Conservation (phyloP, 768 basidiomycete species). For the Serendipita vermifera region DNA sequence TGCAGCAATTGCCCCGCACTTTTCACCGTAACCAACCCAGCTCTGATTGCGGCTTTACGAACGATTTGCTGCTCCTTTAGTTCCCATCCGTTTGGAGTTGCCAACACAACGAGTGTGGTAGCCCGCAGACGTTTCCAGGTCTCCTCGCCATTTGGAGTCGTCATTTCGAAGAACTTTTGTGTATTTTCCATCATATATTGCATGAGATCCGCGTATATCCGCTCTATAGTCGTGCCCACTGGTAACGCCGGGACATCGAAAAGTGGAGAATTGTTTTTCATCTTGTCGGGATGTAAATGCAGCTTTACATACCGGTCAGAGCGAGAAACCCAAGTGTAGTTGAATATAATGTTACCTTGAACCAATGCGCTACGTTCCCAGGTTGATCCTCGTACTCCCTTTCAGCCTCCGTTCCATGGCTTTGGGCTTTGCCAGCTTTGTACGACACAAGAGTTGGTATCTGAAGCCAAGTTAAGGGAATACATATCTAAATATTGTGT, state of each 20-base stretch:
- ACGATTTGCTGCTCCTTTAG: conserved; percentile 33
- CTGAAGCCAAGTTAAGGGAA: background rate
- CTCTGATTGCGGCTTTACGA: conserved; percentile 31
- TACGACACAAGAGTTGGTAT: background rate
- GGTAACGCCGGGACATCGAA: conserved; percentile 33
- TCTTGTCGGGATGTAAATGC: conserved; percentile 1
- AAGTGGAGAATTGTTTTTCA: background rate
- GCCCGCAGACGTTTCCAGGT: conserved; percentile 4
- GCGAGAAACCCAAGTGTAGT: no score
- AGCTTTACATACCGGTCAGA: no score
- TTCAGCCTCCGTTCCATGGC: background rate
- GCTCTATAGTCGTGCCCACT: conserved; percentile 27
- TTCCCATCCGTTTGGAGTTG: conserved; percentile 39
- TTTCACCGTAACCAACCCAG: conserved; percentile 28
- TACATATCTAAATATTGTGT: background rate
- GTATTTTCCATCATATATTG: conserved; percentile 34
- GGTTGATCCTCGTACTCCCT: background rate
- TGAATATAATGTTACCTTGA: no score
- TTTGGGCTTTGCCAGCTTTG: background rate
- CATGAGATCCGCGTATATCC: conserved; percentile 40
- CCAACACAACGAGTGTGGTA: conserved; percentile 31
- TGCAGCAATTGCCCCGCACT: conserved; percentile 28
- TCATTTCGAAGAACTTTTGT: conserved; percentile 31
- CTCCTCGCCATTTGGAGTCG: conserved; percentile 8
- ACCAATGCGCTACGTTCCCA: background rate